These are phyloP conservation scores for Conringia planisiliqua DNA, from an alignment of 345 rosid genomes.

Conservation along the genomic window DNA sequence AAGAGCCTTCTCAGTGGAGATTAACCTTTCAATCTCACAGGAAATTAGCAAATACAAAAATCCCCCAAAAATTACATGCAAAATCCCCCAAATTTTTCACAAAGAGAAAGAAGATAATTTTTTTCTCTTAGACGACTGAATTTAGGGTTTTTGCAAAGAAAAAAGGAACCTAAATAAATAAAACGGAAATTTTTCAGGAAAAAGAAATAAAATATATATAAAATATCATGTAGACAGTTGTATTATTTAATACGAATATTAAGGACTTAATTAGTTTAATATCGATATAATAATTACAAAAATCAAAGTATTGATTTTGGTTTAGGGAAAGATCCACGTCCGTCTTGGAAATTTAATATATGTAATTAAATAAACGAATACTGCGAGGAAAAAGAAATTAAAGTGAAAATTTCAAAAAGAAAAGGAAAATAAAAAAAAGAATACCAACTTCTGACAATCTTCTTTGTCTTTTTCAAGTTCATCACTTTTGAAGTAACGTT, in stretches of 20 bases:
- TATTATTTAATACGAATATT: constrained; percentile 32
- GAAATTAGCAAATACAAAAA: constrained; percentile 9
- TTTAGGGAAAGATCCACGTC: constrained; percentile 91
- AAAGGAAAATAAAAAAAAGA: constrained; percentile 4
- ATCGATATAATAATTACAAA: constrained; percentile 60
- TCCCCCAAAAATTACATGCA: constrained; percentile 25
- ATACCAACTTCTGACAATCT: constrained; percentile 62
- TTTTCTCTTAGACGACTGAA: constrained; percentile 28
- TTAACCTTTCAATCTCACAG: constrained; percentile 17
- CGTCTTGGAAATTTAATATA: constrained; percentile 85
- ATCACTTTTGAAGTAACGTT: constrained; percentile 35
- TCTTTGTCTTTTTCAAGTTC: constrained; percentile 37
- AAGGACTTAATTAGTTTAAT: constrained; percentile 46
- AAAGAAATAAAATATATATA: constrained; percentile 9
- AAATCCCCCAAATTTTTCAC: constrained; percentile 13
- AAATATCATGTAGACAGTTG: constrained; percentile 35
- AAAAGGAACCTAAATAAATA: constrained; percentile 10
- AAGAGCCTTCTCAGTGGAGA: constrained; percentile 15
- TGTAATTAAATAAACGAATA: constrained; percentile 41
- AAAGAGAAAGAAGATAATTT: constrained; percentile 23
- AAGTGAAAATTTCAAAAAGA: constrained; percentile 27
- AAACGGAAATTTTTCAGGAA: constrained; percentile 15
- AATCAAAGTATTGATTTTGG: constrained; percentile 77
- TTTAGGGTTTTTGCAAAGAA: constrained; percentile 33
- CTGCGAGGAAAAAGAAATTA: constrained; percentile 11